Evolutionary conservation across 495 filamentous ascomycete species (phyloP), one percentile per base, ranked within the genome.

Genomic region (Barbatosphaeria neglecta): DNA sequence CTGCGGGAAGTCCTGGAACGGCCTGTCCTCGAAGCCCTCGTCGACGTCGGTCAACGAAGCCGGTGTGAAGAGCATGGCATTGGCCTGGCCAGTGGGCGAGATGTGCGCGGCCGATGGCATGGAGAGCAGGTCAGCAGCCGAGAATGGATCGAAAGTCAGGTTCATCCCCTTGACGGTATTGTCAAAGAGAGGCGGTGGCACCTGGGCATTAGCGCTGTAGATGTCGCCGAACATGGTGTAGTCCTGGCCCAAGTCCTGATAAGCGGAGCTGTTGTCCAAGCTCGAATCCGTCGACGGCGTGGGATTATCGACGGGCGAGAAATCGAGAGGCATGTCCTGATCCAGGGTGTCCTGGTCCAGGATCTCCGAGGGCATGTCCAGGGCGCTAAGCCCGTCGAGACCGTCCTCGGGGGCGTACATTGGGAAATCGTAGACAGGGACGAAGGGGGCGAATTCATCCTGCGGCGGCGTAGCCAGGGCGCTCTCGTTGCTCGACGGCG

Each of bases 21-120:
- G n/a, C n/a, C n/a, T n/a, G 27, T 77, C 74, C 43, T 75, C 76
- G 42, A 70, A 72, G 9, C 68, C 68, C 38, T 75, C 72, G 41
- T 73, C 65, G 37, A 68, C 52, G 11, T 63, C 62, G 13, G 50
- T 57, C 47, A 70, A 60, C 0, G 75, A 79, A 5, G 67, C 68
- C 3, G 81, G 81, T 0, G 80, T 81, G 58, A 73, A 82, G 38
- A 86, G 70, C 71, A 82, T 78, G 10, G 74, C 55, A 41, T 81
- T 78, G 17, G 72, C 78, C 51, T 84, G 81, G 1, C 74, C 80
- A 38, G 68, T 64, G 27, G 78, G 76, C 11, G 80, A 83, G 46
- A 86, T 70, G 38, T 80, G 77, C 7, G 72, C 63, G 2, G 65
- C 46, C 22, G 64, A 48, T 38, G 58, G 47, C 49, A 59, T 13